Evolutionary conservation across 2,329 filamentous ascomycete genomes (phyloP).

Genomic region (Alternaria viburni): DNA sequence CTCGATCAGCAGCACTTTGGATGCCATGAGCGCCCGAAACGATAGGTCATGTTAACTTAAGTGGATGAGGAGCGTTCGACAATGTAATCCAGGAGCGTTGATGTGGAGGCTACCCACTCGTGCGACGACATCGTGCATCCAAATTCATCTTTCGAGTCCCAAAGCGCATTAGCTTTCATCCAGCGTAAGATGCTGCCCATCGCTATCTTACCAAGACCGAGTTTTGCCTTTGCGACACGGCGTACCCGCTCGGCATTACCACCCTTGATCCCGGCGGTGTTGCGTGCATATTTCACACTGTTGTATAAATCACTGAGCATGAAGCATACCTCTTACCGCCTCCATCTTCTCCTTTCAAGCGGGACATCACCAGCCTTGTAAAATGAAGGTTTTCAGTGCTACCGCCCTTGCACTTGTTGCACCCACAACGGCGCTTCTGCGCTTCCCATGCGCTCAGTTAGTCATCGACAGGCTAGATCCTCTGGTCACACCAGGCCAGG

Average conservation of each 20-base stretch:
- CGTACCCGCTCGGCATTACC: background rate
- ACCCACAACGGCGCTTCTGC: constrained; percentile 25
- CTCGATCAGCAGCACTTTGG: background rate
- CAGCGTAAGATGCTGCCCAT: background rate
- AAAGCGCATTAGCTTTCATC: background rate
- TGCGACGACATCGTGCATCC: background rate
- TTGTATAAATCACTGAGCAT: constrained; percentile 2
- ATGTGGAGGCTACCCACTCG: background rate
- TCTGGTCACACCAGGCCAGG: constrained; percentile 29
- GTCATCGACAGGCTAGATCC: constrained; percentile 33
- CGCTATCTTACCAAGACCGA: background rate
- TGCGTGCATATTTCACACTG: background rate
- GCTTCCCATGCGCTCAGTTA: constrained; percentile 34
- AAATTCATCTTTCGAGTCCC: background rate
- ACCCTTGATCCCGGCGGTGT: background rate
- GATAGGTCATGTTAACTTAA: background rate
- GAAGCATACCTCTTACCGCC: background rate
- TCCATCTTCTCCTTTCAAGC: background rate
- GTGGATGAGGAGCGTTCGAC: background rate
- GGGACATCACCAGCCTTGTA: background rate
- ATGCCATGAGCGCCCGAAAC: background rate
- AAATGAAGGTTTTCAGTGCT: constrained; percentile 24
- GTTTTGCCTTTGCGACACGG: background rate
- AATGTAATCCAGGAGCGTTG: background rate
- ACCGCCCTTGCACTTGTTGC: constrained; percentile 20